A percentile compares a stretch with the other conserved stretches of the same genome.
Conservation (phyloP, 352 stramenopile species). For the Aphanomyces astaci region DNA sequence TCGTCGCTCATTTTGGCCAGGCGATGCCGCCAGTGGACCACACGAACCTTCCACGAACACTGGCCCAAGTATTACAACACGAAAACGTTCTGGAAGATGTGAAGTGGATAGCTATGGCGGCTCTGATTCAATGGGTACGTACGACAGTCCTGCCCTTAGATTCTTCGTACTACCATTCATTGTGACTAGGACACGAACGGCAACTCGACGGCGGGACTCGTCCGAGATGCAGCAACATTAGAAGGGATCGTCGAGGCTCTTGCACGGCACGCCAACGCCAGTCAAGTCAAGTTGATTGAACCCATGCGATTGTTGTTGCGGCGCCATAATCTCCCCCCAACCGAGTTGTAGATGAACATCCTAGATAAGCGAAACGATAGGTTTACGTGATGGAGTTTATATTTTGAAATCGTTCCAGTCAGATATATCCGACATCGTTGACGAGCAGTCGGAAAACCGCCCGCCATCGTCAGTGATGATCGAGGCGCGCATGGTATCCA, state of each 20-base stretch:
- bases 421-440: not conserved
- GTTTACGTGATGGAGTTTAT: too few species aligned
- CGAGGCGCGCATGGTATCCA: constrained; percentile 9
- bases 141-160: too few species aligned
- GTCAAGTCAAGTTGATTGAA: not conserved
- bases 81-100: not conserved
- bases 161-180: not conserved
- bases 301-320: not conserved
- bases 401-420: not conserved
- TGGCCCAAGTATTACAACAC: not conserved
- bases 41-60: not conserved
- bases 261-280: not conserved
- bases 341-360: not conserved
- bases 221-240: not conserved
- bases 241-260: not conserved
- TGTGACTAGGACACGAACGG: constrained; percentile 17
- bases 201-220: not conserved
- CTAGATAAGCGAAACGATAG: too few species aligned
- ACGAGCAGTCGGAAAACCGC: not conserved
- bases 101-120: constrained; percentile 1
- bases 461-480: not conserved
- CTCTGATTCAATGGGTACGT: constrained; percentile 20
- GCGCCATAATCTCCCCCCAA: not conserved
- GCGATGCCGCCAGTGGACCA: not conserved
- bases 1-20: constrained; percentile 20